These are phyloP conservation scores for Cytospora piceicola DNA, from an alignment of 2,329 filamentous ascomycete species.

Conservation along the genomic window DNA sequence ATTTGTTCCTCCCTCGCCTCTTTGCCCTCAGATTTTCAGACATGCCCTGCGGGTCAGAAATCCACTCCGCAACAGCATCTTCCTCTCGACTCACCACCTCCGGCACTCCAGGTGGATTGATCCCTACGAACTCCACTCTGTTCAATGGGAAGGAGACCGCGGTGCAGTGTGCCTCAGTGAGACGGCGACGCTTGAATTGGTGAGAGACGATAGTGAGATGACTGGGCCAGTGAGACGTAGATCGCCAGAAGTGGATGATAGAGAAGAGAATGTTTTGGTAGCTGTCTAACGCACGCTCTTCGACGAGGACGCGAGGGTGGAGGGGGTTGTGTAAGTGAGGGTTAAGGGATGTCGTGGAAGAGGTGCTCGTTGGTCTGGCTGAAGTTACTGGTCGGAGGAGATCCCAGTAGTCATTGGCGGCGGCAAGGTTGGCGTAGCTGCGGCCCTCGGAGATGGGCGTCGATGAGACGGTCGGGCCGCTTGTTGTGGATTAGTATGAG, in stretches of 20 bases:
- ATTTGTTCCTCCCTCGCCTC: constrained; percentile 54
- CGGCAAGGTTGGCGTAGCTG: constrained; percentile 63
- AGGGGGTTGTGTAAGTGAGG: constrained; percentile 21
- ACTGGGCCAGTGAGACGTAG: constrained; percentile 52
- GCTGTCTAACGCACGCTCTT: constrained; percentile 79
- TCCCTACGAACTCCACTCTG: constrained; percentile 59
- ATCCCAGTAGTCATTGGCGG: constrained; percentile 51
- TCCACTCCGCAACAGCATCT: constrained; percentile 54
- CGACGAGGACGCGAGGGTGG: constrained; percentile 57
- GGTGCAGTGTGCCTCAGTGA: constrained; percentile 65
- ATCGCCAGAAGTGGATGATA: constrained; percentile 58
- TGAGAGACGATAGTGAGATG: constrained; percentile 69
- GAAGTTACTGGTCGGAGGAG: constrained; percentile 37
- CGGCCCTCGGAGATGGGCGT: constrained; percentile 62
- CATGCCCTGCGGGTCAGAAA: constrained; percentile 55
- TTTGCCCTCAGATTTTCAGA: constrained; percentile 52
- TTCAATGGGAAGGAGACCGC: constrained; percentile 60
- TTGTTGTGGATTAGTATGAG: constrained; percentile 37
- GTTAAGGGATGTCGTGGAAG: neutral
- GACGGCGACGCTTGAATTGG: constrained; percentile 67
- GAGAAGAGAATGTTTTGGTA: constrained; percentile 85
- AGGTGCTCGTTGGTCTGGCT: neutral
- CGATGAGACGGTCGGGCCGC: constrained; percentile 64
- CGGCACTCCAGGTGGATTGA: constrained; percentile 60
- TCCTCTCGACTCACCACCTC: constrained; percentile 33